phyloP scores from a whole-genome alignment of 116 monocot genomes.

The Iris pallida region DNA sequence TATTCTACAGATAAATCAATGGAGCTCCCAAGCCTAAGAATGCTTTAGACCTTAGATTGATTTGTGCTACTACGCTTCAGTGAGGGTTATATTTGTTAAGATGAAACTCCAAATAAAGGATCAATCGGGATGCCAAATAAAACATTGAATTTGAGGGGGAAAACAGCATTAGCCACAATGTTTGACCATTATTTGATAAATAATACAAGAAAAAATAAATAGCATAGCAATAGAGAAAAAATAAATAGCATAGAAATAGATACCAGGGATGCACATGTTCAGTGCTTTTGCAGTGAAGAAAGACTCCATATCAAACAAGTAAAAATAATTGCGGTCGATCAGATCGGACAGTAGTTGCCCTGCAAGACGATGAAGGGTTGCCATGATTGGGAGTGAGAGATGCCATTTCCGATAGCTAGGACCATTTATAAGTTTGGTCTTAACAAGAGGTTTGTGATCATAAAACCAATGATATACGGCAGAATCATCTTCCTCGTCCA shows the following conservation, averaged over 20 bases:
- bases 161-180: too few species aligned
- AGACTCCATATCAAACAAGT: slow-evolving; percentile 96
- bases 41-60: too few species aligned
- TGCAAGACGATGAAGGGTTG: slow-evolving; percentile 89
- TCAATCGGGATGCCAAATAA: too few species aligned
- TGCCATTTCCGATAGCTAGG: slow-evolving; percentile 98
- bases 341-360: slow-evolving; percentile 89
- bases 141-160: too few species aligned
- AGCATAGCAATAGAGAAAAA: background rate
- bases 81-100: too few species aligned
- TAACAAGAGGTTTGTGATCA: slow-evolving; percentile 95
- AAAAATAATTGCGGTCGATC: slow-evolving; percentile 90
- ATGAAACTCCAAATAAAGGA: too few species aligned
- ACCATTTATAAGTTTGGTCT: slow-evolving; percentile 94
- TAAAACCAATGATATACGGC: slow-evolving; percentile 96
- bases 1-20: too few species aligned
- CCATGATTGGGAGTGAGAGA: slow-evolving; percentile 98
- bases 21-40: too few species aligned
- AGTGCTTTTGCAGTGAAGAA: slow-evolving; percentile 96
- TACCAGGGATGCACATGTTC: slow-evolving; percentile 99
- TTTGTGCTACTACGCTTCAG: too few species aligned
- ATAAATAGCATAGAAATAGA: background rate
- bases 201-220: too few species aligned
- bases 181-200: too few species aligned
- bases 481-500: slow-evolving; percentile 71